phyloP scores from a whole-genome alignment of 2,329 filamentous ascomycete genomes.

The Arthrocladium fulminans region DNA sequence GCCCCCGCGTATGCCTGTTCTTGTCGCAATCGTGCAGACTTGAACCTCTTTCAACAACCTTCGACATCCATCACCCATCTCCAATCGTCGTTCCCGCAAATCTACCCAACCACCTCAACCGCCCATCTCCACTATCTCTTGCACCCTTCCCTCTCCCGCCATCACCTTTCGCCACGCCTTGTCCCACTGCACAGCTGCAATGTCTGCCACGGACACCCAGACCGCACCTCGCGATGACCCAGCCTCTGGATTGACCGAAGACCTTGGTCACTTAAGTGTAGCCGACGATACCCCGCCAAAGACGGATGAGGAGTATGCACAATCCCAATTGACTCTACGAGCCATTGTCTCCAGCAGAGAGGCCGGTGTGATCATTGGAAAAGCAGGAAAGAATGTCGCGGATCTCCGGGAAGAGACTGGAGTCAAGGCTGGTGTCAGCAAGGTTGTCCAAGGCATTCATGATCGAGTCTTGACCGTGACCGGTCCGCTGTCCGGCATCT shows the following conservation, averaged over 20 bases:
- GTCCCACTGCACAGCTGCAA: conserved; percentile 8
- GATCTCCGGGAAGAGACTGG: conserved; percentile 95
- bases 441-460: conserved; percentile 94
- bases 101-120: conserved; percentile 18
- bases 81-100: conserved; percentile 24
- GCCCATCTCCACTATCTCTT: conserved; percentile 8
- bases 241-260: conserved; percentile 48
- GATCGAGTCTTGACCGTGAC: conserved; percentile 95
- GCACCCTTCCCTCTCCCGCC: not conserved
- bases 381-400: conserved; percentile 95
- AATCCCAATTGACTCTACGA: conserved; percentile 83
- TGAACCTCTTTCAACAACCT: not conserved
- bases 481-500: conserved; percentile 76
- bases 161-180: not conserved
- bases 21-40: not conserved
- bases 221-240: conserved; percentile 54
- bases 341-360: conserved; percentile 99
- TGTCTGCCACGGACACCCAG: conserved; percentile 16
- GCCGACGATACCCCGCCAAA: conserved; percentile 67
- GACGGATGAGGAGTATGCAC: conserved; percentile 93
- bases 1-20: not conserved
- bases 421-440: conserved; percentile 96
- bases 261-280: conserved; percentile 58
- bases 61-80: not conserved
- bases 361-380: conserved; percentile 97